Percentiles rank a stretch among this genome's conserved stretches.
Evolutionary conservation across 768 basidiomycete genomes (phyloP).

Genomic region (Austroboletus eburneus): DNA sequence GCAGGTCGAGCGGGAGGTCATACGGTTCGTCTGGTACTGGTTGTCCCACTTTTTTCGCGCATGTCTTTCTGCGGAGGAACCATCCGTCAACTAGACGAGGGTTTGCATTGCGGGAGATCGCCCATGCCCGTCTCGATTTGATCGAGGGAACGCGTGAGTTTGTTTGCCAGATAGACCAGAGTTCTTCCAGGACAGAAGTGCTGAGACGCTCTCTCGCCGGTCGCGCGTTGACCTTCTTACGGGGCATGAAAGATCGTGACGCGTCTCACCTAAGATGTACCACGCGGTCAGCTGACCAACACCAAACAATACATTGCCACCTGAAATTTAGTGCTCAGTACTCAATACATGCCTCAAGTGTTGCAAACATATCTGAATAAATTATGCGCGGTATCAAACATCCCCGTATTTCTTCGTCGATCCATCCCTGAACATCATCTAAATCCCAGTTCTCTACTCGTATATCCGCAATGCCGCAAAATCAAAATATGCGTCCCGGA

Average conservation of each 20-base stretch:
- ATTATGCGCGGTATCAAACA: slow-evolving; percentile 8
- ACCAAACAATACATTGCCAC: background rate
- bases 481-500: slow-evolving; percentile 68
- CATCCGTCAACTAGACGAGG: slow-evolving; percentile 21
- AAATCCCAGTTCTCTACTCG: slow-evolving; percentile 20
- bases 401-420: slow-evolving; percentile 1
- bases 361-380: background rate
- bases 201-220: slow-evolving; percentile 10
- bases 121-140: slow-evolving; percentile 26
- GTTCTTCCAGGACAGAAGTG: slow-evolving; percentile 17
- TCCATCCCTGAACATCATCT: background rate
- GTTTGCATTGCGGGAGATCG: slow-evolving; percentile 17
- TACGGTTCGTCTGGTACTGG: slow-evolving; percentile 18
- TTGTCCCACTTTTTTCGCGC: slow-evolving; percentile 22
- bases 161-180: slow-evolving; percentile 28
- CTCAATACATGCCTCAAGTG: too few relatives aligned
- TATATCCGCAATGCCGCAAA: slow-evolving; percentile 58
- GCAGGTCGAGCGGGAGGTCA: slow-evolving; percentile 15
- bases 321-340: too few relatives aligned
- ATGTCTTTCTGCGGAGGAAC: slow-evolving; percentile 23
- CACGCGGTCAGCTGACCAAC: slow-evolving; percentile 9
- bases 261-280: background rate
- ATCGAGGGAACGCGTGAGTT: slow-evolving; percentile 28
- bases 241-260: slow-evolving; percentile 11
- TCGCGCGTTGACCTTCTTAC: slow-evolving; percentile 4